phyloP scores from a whole-genome alignment of 2,329 filamentous ascomycete species.

The Paraphaeosphaeria minitans region DNA sequence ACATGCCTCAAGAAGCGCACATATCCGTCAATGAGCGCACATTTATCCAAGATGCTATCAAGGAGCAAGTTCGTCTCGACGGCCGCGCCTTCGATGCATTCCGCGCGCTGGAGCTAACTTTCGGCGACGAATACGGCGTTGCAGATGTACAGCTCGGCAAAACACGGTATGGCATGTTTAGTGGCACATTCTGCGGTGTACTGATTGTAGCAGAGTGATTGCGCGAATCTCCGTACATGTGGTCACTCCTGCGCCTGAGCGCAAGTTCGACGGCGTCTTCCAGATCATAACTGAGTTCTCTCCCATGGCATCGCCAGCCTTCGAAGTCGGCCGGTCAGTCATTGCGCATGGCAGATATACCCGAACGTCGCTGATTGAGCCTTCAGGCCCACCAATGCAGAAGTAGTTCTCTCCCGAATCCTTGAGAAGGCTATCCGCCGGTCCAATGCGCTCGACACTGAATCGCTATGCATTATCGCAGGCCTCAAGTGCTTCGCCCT shows the following conservation, averaged over 20 bases:
- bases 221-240: slow-evolving; percentile 89
- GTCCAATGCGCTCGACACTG: slow-evolving; percentile 89
- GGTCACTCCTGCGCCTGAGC: slow-evolving; percentile 80
- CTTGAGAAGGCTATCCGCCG: slow-evolving; percentile 94
- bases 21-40: slow-evolving; percentile 86
- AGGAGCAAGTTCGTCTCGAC: slow-evolving; percentile 81
- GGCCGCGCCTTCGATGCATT: slow-evolving; percentile 81
- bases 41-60: slow-evolving; percentile 83
- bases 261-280: slow-evolving; percentile 95
- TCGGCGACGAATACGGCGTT: slow-evolving; percentile 90
- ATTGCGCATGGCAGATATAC: neutral
- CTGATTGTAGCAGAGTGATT: slow-evolving; percentile 65
- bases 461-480: slow-evolving; percentile 91
- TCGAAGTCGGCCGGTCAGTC: slow-evolving; percentile 76
- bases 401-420: slow-evolving; percentile 82
- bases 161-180: slow-evolving; percentile 68
- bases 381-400: slow-evolving; percentile 74
- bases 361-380: slow-evolving; percentile 26
- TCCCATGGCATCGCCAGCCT: slow-evolving; percentile 88
- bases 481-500: slow-evolving; percentile 91
- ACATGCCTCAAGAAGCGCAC: slow-evolving; percentile 90
- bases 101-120: slow-evolving; percentile 75
- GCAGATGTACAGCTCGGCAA: slow-evolving; percentile 87
- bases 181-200: neutral
- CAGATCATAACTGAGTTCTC: slow-evolving; percentile 89